Base-by-base conservation (phyloP, 805 yeast genomes). In the Kluyveromyces wickerhamii region DNA sequence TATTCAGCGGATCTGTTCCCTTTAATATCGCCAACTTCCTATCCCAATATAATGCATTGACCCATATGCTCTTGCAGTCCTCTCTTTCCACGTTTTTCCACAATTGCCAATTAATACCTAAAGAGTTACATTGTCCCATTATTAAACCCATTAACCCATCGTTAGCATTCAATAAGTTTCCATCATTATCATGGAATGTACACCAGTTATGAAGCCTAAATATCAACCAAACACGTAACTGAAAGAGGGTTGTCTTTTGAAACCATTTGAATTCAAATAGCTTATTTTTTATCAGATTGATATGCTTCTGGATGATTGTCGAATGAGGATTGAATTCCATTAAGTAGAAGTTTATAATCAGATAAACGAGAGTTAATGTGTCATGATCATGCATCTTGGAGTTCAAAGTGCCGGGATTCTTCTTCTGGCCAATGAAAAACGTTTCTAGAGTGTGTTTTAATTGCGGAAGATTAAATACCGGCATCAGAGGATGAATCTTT, bases 151-250 rank as follows among this genome's bases (percentile, higher is more conserved):
- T 46, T 2, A 56, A 32, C 6, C 54, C 47, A 21, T 45, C 52
- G 25, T 48, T 46, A 28, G 54, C 56, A 33, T 53, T 51, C 10
- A 48, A 40, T 18, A 43, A 47, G 16, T 46, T 39, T 2, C 61
- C 61, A 37, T 56, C 60, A 9, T 57, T 57, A 38, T 53, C 58
- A 27, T 56, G 58, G 2, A 59, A 58, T 3, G 52, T 51, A 38
- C 57, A 49, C 60, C 60, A 56, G 27, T 51, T 49, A 35, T 52
- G 50, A 31, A 56, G 47, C 35, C 59, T 45, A 15, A 54, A 38
- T 20, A 56, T 23, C 16, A 56, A 27, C 17, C 54, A 36, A 37
- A 45, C 39, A 27, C 53, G 56, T n/a, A 54, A 23, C 32, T 53
- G 56, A 27, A 48, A 27, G 15, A 56, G 22, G 1, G 58, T 52